phyloP scores from a whole-genome alignment of 2,329 filamentous ascomycete species.

The Calonectria pauciramosa region DNA sequence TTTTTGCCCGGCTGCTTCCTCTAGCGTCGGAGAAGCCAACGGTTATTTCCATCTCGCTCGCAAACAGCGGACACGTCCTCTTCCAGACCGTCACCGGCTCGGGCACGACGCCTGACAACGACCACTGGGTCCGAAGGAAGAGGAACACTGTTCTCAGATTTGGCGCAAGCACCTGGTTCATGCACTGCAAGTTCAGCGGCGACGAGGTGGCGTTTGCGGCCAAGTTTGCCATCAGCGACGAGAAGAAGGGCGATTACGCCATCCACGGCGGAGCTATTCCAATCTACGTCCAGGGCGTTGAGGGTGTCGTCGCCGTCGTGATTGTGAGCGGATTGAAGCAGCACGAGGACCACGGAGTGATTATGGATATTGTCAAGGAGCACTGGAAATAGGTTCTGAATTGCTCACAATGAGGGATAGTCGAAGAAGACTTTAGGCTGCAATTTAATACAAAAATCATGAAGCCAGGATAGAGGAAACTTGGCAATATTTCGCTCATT shows the following conservation, averaged over 20 bases:
- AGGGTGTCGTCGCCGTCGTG: constrained; percentile 5
- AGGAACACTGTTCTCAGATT: constrained; percentile 11
- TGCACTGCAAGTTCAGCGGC: constrained; percentile 11
- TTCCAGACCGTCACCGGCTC: neutral
- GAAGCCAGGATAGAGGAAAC: neutral
- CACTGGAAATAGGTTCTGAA: neutral
- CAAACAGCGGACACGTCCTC: neutral
- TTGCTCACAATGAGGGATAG: neutral
- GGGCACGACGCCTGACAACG: neutral
- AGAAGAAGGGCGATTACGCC: neutral
- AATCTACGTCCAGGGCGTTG: constrained; percentile 11
- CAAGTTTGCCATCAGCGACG: constrained; percentile 3
- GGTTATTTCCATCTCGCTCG: neutral
- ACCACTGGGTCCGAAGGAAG: constrained; percentile 16
- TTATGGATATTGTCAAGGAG: neutral
- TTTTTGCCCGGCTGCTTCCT: constrained; percentile 3
- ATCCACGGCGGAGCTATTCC: constrained; percentile 7
- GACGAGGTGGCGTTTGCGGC: constrained; percentile 5
- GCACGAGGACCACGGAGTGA: constrained; percentile 1
- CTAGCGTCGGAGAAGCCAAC: neutral
- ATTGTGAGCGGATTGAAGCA: constrained; percentile 5
- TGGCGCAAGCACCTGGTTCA: constrained; percentile 12
- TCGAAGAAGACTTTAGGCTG: neutral
- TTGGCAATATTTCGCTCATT: too few relatives aligned
- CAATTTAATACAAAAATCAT: neutral